Evolutionary conservation across 2,329 filamentous ascomycete species (phyloP), one percentile per base, ranked within the genome.

Genomic region (Colletotrichum euphorbiae): DNA sequence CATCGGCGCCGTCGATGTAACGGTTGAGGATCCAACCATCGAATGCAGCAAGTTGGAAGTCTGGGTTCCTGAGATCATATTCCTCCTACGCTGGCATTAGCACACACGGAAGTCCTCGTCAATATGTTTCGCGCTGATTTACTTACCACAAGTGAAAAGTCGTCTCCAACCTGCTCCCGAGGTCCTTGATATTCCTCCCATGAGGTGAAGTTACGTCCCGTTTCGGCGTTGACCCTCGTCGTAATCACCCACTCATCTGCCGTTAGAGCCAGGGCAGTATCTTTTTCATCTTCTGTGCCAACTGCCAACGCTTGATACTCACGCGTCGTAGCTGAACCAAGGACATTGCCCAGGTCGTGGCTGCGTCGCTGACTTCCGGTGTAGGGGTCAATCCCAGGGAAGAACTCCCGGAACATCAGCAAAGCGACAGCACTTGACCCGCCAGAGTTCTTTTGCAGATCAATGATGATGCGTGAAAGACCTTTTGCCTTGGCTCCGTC

Each of bases 161-260:
- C 43, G 3, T 67, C 63, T 21, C 17, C 50, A 5, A 42, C 40
- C 7, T 62, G 36, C 15, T 7, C 33, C 1, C 50, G 8, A 13
- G 63, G 63, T 2, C 58, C 63, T 19, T 55, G 21, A 36, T 62
- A 67, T 42, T 67, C 58, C 17, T 62, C 48, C 63, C 63, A 67
- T 13, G 63, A 67, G 1, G 19, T 48, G 4, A 43, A 67, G 42
- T 67, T 67, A n/a, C 42, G 9, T 0, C 42, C 50, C 21, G 63
- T 67, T 2, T 55, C 63, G 4, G 63, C 58, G 4, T 62, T 51
- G 17, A 67, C 17, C 7, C 59, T 40, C 9, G 58, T 62, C 2
- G 36, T 33, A 3, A 67, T 50, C 6, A 56, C 42, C 63, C 63
- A 67, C 5, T 67, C 63, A 2, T 67, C 40, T 5, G 63, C 46